These are phyloP conservation scores for Chenopodium berlandieri DNA, from an alignment of 148 eudicot genomes.

Conservation along the genomic window DNA sequence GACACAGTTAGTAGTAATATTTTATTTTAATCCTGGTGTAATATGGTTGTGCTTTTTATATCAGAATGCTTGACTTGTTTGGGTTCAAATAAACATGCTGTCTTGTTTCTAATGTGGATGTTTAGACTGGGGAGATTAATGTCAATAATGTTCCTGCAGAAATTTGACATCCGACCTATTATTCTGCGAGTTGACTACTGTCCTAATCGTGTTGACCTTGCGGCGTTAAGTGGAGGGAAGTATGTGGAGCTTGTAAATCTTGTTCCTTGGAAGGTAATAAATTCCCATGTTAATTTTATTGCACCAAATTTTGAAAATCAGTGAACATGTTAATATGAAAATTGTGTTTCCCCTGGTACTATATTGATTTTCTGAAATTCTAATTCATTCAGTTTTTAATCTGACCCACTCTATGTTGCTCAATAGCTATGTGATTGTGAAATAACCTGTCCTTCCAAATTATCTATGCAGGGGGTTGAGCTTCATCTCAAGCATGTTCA, in stretches of 20 bases:
- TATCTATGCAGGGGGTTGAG: constrained; percentile 75
- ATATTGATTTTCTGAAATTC: background rate
- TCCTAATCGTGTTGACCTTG: constrained; percentile 81
- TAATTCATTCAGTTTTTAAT: background rate
- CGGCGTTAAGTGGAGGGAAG: constrained; percentile 86
- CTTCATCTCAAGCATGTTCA: constrained; percentile 83
- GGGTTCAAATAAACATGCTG: background rate
- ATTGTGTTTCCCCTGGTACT: background rate
- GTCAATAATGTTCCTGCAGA: constrained; percentile 50
- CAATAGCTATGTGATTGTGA: background rate
- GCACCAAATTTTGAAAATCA: background rate
- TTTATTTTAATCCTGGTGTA: background rate
- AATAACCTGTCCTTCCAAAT: background rate
- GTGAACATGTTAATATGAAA: background rate
- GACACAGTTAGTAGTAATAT: too few species aligned
- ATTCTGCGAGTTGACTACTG: constrained; percentile 76
- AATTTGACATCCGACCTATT: constrained; percentile 72
- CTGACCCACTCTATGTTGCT: background rate
- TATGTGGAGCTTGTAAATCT: constrained; percentile 93
- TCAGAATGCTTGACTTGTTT: background rate
- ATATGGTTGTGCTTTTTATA: background rate
- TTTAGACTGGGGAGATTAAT: constrained; percentile 10
- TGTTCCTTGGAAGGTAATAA: constrained; percentile 90
- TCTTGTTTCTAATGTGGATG: constrained; percentile 6
- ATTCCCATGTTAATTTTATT: constrained; percentile 1